phyloP scores from a whole-genome alignment of 495 filamentous ascomycete genomes.

The Cudoniella acicularis region DNA sequence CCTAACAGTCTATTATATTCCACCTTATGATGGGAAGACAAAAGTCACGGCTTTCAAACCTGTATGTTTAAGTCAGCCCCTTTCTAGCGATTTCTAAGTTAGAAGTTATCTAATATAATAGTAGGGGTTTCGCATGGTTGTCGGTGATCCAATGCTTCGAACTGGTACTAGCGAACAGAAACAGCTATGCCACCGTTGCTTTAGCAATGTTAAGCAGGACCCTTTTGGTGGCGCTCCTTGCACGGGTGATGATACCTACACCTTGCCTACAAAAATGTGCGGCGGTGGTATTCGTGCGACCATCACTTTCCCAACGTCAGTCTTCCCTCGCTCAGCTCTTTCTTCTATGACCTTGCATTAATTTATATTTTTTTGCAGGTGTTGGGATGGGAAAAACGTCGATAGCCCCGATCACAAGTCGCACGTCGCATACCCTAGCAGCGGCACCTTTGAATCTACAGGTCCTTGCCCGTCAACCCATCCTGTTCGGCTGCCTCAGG shows the following conservation, averaged over 20 bases:
- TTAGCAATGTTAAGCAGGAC: conserved; percentile 29
- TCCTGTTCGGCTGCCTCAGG: conserved; percentile 49
- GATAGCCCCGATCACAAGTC: conserved; percentile 46
- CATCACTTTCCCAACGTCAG: conserved; percentile 69
- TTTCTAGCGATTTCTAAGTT: not conserved
- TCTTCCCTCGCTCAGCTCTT: too few relatives aligned
- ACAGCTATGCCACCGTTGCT: conserved; percentile 45
- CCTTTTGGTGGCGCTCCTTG: not conserved
- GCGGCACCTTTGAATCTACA: conserved; percentile 32
- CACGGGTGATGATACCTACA: conserved; percentile 42
- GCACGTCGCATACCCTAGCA: conserved; percentile 52
- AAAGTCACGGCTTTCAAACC: not conserved
- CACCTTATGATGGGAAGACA: not conserved
- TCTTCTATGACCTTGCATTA: too few relatives aligned
- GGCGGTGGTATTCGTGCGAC: conserved; percentile 64
- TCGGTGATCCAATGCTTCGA: conserved; percentile 54
- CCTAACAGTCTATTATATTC: not conserved
- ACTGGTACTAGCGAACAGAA: conserved; percentile 31
- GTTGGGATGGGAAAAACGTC: conserved; percentile 78
- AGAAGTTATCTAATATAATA: not conserved
- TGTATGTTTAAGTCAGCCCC: too few relatives aligned
- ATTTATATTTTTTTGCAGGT: too few relatives aligned
- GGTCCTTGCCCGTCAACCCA: conserved; percentile 47
- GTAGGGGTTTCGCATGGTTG: conserved; percentile 69
- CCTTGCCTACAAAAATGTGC: conserved; percentile 52